Evolutionary conservation across 2,329 filamentous ascomycete genomes (phyloP).

Genomic region (Drechslera avenae): DNA sequence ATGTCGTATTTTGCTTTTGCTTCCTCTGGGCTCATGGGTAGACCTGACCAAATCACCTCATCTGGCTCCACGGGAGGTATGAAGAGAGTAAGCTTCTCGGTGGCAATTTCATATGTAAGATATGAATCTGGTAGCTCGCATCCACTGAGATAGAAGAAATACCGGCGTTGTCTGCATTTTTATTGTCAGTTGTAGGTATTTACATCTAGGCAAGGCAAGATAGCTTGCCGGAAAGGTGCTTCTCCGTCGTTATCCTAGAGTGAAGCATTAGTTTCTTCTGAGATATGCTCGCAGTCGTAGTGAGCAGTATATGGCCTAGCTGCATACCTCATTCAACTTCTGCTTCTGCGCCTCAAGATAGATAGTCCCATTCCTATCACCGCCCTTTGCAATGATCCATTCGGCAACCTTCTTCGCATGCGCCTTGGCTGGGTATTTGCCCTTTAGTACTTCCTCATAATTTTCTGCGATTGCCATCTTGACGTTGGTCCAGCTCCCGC

Average conservation of each 20-base stretch:
- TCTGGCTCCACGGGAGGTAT: constrained; percentile 89
- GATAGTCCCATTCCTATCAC: constrained; percentile 71
- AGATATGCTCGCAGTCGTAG: no score
- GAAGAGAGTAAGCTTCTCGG: constrained; percentile 78
- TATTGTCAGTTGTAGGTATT: not conserved
- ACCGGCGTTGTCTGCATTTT: constrained; percentile 74
- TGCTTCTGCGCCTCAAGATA: constrained; percentile 88
- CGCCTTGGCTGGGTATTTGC: constrained; percentile 79
- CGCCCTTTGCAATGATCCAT: constrained; percentile 70
- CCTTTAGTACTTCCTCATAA: constrained; percentile 53
- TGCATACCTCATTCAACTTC: constrained; percentile 69
- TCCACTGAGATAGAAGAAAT: constrained; percentile 94
- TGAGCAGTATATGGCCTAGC: not conserved
- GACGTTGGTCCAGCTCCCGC: constrained; percentile 16
- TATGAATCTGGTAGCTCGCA: constrained; percentile 80
- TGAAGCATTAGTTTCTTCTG: constrained; percentile 7
- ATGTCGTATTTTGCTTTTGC: constrained; percentile 69
- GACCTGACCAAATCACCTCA: constrained; percentile 88
- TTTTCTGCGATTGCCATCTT: constrained; percentile 41
- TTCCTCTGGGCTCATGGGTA: constrained; percentile 77
- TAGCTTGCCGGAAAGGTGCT: constrained; percentile 73
- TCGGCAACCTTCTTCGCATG: constrained; percentile 85
- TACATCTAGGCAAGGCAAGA: not conserved
- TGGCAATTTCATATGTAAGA: constrained; percentile 78
- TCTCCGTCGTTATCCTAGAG: constrained; percentile 77